Evolutionary conservation across 1,284 basidiomycete species (phyloP).

Genomic region (Ganoderma lingzhi): DNA sequence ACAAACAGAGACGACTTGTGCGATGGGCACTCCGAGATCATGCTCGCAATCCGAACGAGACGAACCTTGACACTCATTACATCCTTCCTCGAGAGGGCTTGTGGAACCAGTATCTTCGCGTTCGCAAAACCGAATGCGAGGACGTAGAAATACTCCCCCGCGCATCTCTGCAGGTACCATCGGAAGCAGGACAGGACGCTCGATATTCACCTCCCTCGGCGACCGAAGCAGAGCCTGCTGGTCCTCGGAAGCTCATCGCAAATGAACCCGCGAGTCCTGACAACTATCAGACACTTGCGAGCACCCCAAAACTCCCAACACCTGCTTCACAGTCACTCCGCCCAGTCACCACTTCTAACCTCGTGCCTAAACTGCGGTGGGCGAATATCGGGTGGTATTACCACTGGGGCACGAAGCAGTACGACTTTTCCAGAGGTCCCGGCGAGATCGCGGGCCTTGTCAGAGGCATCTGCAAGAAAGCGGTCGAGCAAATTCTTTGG

Average conservation of each 20-base stretch:
- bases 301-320: slow-evolving; percentile 63
- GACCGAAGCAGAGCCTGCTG: slow-evolving; percentile 42
- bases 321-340: slow-evolving; percentile 63
- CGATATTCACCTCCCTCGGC: background rate
- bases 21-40: slow-evolving; percentile 78
- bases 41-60: slow-evolving; percentile 82
- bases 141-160: slow-evolving; percentile 51
- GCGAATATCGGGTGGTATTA: slow-evolving; percentile 94
- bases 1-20: slow-evolving; percentile 72
- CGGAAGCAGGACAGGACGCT: slow-evolving; percentile 24
- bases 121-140: slow-evolving; percentile 40
- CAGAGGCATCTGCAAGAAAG: slow-evolving; percentile 64
- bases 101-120: slow-evolving; percentile 69
- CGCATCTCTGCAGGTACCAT: slow-evolving; percentile 27
- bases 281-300: slow-evolving; percentile 55
- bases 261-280: slow-evolving; percentile 67
- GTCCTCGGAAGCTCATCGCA: slow-evolving; percentile 71
- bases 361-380: slow-evolving; percentile 85
- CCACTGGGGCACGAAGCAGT: slow-evolving; percentile 92
- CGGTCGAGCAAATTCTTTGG: slow-evolving; percentile 77
- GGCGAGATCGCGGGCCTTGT: slow-evolving; percentile 68
- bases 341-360: slow-evolving; percentile 53
- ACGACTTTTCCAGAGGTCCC: slow-evolving; percentile 80
- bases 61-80: slow-evolving; percentile 89
- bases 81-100: slow-evolving; percentile 72